A percentile compares a stretch with the other conserved stretches of the same genome.
phyloP scores from a whole-genome alignment of 2,329 filamentous ascomycete species.

The Septoria linicola region DNA sequence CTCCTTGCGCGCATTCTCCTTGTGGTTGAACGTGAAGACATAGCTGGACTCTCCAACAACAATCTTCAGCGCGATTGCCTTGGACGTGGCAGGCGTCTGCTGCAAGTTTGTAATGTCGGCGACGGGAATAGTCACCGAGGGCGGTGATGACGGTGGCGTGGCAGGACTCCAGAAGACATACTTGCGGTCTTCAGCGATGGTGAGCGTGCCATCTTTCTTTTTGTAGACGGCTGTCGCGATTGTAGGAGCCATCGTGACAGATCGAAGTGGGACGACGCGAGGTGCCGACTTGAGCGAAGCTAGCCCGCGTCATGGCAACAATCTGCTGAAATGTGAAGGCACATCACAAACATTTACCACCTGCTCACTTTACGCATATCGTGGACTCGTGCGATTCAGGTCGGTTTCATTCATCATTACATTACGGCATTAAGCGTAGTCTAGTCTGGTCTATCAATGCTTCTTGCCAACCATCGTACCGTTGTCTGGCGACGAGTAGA shows the following conservation, averaged over 20 bases:
- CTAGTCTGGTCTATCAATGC: slow-evolving; percentile 8
- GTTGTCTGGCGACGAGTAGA: slow-evolving; percentile 29
- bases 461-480: slow-evolving; percentile 27
- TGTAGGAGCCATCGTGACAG: slow-evolving; percentile 33
- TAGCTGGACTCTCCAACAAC: slow-evolving; percentile 76
- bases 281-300: slow-evolving; percentile 1
- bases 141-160: slow-evolving; percentile 58
- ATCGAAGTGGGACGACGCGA: slow-evolving; percentile 9
- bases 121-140: slow-evolving; percentile 68
- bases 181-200: slow-evolving; percentile 69
- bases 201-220: slow-evolving; percentile 88
- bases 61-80: slow-evolving; percentile 93
- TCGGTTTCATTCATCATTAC: slow-evolving; percentile 14
- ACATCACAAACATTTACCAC: no score
- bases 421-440: slow-evolving; percentile 3
- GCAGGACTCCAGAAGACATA: slow-evolving; percentile 79
- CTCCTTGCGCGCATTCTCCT: slow-evolving; percentile 71
- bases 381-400: neutral
- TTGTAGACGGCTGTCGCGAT: slow-evolving; percentile 77
- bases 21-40: slow-evolving; percentile 85
- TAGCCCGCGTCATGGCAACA: slow-evolving; percentile 7
- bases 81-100: slow-evolving; percentile 81
- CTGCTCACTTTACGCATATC: no score
- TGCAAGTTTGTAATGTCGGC: slow-evolving; percentile 86
- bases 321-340: neutral